Conservation (phyloP, 129 eudicot species). For the Helichrysum umbraculigerum region DNA sequence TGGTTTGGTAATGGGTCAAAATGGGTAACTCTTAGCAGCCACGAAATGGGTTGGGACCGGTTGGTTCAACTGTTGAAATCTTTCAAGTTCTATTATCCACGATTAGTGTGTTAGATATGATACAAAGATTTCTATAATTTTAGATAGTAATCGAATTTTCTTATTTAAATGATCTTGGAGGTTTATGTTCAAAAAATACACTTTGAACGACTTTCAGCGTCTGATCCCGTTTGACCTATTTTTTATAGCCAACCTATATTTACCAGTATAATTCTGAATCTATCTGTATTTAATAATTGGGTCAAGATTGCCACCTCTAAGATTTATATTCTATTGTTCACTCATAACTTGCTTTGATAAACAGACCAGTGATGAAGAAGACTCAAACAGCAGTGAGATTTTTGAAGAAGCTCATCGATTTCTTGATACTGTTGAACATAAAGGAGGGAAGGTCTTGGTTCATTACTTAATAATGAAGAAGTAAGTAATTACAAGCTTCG, state of each 20-base stretch:
- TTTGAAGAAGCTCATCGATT: conserved; percentile 78
- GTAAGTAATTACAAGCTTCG: conserved; percentile 42
- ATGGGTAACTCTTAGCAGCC: neutral
- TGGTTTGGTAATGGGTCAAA: neutral
- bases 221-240: neutral
- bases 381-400: conserved; percentile 62
- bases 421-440: conserved; percentile 67
- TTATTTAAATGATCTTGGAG: neutral
- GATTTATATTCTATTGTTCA: conserved; percentile 1
- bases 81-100: neutral
- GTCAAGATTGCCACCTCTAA: too few species aligned
- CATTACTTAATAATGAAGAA: conserved; percentile 89
- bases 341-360: conserved; percentile 19
- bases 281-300: too few species aligned
- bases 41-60: too few species aligned
- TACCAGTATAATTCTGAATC: too few species aligned
- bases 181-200: neutral
- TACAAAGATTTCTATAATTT: neutral
- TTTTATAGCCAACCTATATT: too few species aligned
- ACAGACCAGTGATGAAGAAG: conserved; percentile 83
- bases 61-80: neutral
- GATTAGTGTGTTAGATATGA: neutral
- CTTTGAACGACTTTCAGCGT: neutral
- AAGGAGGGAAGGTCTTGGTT: conserved; percentile 90
- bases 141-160: neutral